phyloP scores from a whole-genome alignment of 768 basidiomycete genomes.

The Scleroderma citrinum region DNA sequence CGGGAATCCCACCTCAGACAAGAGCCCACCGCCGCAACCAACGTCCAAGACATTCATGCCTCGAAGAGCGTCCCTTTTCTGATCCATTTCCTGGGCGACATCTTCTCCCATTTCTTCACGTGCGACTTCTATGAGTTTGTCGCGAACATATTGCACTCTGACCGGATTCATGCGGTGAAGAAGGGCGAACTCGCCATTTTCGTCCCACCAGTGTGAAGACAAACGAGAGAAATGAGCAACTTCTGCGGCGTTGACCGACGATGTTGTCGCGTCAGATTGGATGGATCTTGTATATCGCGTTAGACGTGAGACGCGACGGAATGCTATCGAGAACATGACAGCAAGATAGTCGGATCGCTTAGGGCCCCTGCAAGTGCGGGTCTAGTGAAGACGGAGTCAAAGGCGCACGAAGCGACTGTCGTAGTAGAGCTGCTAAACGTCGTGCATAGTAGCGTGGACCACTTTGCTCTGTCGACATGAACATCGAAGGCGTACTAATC shows the following conservation, averaged over 20 bases:
- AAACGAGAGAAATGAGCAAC: constrained; percentile 86
- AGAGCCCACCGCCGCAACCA: constrained; percentile 91
- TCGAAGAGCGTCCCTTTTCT: constrained; percentile 36
- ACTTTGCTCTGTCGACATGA: no score
- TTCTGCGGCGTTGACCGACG: constrained; percentile 64
- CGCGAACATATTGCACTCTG: constrained; percentile 73
- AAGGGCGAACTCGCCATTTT: constrained; percentile 81
- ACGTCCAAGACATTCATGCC: constrained; percentile 81
- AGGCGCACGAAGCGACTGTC: no score
- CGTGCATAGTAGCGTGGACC: no score
- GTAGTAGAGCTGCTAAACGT: no score
- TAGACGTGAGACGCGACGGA: constrained; percentile 13
- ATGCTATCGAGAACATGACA: constrained; percentile 14
- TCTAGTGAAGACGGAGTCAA: no score
- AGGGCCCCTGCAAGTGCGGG: no score
- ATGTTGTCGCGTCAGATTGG: constrained; percentile 15
- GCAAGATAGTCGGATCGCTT: not conserved
- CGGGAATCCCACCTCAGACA: constrained; percentile 69
- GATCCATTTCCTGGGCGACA: constrained; percentile 22
- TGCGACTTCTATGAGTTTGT: constrained; percentile 63
- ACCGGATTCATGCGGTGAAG: constrained; percentile 95
- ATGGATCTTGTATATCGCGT: constrained; percentile 8
- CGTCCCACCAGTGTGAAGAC: constrained; percentile 94
- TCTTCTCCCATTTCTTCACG: constrained; percentile 46
- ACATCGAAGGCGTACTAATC: no score